Evolutionary conservation across 2,329 filamentous ascomycete genomes (phyloP).

Genomic region (Tolypocladium capitatum): DNA sequence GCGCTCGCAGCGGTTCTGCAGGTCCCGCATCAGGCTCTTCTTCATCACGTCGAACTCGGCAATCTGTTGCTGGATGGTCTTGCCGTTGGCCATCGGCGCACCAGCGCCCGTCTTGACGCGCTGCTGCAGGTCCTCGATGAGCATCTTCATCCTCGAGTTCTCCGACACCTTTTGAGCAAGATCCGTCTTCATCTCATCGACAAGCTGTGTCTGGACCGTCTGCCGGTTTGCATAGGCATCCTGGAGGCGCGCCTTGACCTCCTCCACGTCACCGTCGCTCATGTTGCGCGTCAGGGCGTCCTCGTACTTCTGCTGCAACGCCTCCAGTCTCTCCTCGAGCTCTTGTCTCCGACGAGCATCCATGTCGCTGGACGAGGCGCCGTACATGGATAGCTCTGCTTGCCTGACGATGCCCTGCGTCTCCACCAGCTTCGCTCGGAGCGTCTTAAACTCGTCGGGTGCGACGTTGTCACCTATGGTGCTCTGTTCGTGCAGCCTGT

Average conservation of each 20-base stretch:
- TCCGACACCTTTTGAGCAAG: constrained; percentile 68
- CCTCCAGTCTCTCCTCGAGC: constrained; percentile 61
- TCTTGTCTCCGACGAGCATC: constrained; percentile 58
- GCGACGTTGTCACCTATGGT: constrained; percentile 65
- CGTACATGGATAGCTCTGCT: constrained; percentile 74
- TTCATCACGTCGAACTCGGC: constrained; percentile 99
- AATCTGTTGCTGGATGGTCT: constrained; percentile 94
- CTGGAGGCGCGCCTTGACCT: constrained; percentile 68
- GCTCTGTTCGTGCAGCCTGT: constrained; percentile 64
- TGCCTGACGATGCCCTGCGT: constrained; percentile 88
- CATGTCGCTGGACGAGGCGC: constrained; percentile 48
- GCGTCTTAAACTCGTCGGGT: constrained; percentile 64
- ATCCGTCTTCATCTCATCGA: constrained; percentile 65
- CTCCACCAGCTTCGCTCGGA: constrained; percentile 70
- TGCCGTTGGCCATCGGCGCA: constrained; percentile 60
- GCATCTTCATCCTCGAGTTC: constrained; percentile 64
- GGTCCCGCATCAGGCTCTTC: constrained; percentile 96
- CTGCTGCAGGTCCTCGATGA: constrained; percentile 68
- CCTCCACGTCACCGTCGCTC: constrained; percentile 63
- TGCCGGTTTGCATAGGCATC: constrained; percentile 65
- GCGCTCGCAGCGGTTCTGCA: constrained; percentile 95
- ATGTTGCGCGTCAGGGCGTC: constrained; percentile 69
- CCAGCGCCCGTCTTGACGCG: constrained; percentile 50
- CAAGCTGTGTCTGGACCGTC: constrained; percentile 57
- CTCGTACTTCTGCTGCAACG: constrained; percentile 73